Evolutionary conservation across 495 filamentous ascomycete species (phyloP), one percentile per base, ranked within the genome.

Genomic region (Penicillium salamii): DNA sequence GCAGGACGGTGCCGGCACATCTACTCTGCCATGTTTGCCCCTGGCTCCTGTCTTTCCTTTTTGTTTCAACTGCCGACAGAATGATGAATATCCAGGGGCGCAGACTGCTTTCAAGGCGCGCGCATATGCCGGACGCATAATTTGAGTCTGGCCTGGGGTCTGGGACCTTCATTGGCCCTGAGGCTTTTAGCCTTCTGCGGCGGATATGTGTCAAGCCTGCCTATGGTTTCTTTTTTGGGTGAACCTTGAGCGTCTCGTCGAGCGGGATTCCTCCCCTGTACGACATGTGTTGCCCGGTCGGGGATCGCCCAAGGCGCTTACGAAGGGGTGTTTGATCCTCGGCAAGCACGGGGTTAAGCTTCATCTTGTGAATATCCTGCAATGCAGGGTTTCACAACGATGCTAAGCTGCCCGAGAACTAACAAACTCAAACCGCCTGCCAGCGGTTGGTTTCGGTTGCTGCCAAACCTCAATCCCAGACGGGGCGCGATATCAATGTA

Each of bases 391-490:
- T 24, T 36, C 42, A 43, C 39, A 37, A 34, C 24, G 18, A 35
- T 36, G 29, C 12, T 31, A 19, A 34, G 14, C 36, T 42, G 35
- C 20, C 23, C 32, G 44, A 18, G 37, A 33, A 33, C 20, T 7
- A 11, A 32, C 39, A 36, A 46, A 46, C 43, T 48, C 50, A 50
- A 51, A 48, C 14, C 33, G 20, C 28, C 17, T 20, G 28, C 14
- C n/a, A 47, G 29, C 44, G 15, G 14, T 24, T 42, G 17, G 21
- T 24, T 57, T 43, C 50, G n/a, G 28, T 49, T 42, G 26, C 42
- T 60, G 57, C 53, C 34, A 32, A 42, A 57, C 51, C 43, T 43
- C 32, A 51, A 28, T 49, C 40, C 21, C 18, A 14, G 37, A 31
- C 26, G 23, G 46, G 50, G 37, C 35, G 33, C 32, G 20, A 14